phyloP scores from a whole-genome alignment of 2,329 filamentous ascomycete species.

The Fusarium sp. region DNA sequence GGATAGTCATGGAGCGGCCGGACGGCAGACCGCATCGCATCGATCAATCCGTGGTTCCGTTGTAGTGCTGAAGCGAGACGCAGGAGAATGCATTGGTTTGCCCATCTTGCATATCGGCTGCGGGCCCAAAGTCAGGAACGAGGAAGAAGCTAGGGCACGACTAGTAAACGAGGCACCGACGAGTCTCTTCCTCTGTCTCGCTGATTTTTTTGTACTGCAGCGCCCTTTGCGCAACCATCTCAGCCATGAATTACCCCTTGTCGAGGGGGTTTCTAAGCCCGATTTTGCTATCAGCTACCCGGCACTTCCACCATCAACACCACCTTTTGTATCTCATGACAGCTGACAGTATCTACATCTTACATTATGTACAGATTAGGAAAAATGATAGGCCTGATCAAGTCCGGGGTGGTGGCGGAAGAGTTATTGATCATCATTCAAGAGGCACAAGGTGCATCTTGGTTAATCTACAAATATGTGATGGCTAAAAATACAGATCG shows the following conservation, averaged over 20 bases:
- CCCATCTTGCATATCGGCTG: conserved; percentile 32
- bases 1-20: neutral
- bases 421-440: neutral
- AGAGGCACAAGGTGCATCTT: neutral
- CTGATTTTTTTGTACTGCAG: neutral
- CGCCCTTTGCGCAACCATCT: conserved; percentile 20
- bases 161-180: conserved; percentile 21
- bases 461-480: neutral
- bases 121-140: conserved; percentile 34
- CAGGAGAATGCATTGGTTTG: conserved; percentile 37
- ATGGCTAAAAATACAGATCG: conserved; percentile 8
- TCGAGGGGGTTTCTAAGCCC: neutral
- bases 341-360: neutral
- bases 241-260: neutral
- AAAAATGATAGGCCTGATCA: neutral
- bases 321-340: neutral
- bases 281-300: conserved; percentile 14
- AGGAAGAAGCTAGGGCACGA: conserved; percentile 25
- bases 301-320: conserved; percentile 4
- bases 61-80: conserved; percentile 39
- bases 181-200: neutral
- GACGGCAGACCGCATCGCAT: conserved; percentile 12
- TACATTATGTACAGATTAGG: neutral
- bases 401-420: conserved; percentile 8
- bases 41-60: conserved; percentile 21